These are phyloP conservation scores for Rhypophila decipiens DNA, from an alignment of 495 filamentous ascomycete genomes.

Conservation along the genomic window DNA sequence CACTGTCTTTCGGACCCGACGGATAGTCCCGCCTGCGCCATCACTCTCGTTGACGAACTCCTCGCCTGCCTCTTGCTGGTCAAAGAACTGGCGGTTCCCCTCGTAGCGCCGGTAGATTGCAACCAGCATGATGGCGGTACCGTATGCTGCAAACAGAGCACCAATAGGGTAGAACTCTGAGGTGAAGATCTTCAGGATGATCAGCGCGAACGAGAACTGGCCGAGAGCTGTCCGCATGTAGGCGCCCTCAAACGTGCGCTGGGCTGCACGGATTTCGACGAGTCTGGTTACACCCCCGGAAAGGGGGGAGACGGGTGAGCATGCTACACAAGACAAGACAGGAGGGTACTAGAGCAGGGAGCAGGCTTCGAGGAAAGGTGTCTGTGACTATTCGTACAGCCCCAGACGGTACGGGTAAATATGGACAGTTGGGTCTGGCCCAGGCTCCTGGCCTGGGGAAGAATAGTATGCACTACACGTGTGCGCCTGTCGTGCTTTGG, in stretches of 20 bases:
- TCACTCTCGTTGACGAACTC: slow-evolving; percentile 16
- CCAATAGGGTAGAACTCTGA: slow-evolving; percentile 90
- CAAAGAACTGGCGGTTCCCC: slow-evolving; percentile 91
- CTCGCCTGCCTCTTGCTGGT: slow-evolving; percentile 47
- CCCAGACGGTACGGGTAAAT: too few relatives aligned
- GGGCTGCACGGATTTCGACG: slow-evolving; percentile 87
- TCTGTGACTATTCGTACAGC: too few relatives aligned
- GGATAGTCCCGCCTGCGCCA: slow-evolving; percentile 10
- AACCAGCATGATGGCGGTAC: slow-evolving; percentile 73
- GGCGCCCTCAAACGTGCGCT: slow-evolving; percentile 94
- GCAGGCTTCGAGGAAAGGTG: too few relatives aligned
- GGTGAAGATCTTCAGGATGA: slow-evolving; percentile 95
- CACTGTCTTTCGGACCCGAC: slow-evolving; percentile 12
- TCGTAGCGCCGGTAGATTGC: slow-evolving; percentile 77
- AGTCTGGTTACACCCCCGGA: slow-evolving; percentile 38
- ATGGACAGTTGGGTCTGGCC: too few relatives aligned
- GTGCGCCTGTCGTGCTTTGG: too few relatives aligned
- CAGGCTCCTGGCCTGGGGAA: too few relatives aligned
- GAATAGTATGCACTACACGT: too few relatives aligned
- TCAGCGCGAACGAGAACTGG: slow-evolving; percentile 89
- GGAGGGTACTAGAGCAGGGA: not conserved
- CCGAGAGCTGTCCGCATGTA: slow-evolving; percentile 91
- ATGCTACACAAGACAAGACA: not conserved
- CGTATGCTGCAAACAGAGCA: slow-evolving; percentile 86
- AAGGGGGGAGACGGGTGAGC: not conserved